A percentile compares a stretch with the other conserved stretches of the same genome.
These are phyloP conservation scores for Penicillium sp. DNA, from an alignment of 2,329 filamentous ascomycete species.

Conservation along the genomic window DNA sequence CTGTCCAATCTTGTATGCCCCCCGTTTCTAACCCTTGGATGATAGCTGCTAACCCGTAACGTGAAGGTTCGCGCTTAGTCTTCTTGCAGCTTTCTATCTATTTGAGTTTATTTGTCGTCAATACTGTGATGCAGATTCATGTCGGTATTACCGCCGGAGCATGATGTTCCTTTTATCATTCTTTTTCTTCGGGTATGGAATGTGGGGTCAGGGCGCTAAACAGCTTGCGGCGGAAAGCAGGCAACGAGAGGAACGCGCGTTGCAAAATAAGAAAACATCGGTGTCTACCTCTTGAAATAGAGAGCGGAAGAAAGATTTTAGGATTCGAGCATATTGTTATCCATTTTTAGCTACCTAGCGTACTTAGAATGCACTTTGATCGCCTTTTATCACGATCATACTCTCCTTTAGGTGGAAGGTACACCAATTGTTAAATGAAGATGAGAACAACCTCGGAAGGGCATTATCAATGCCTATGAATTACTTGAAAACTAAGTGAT, in stretches of 20 bases:
- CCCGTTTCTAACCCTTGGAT: not conserved
- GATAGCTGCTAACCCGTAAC: not conserved
- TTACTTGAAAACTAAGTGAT: no score
- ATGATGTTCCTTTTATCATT: not conserved
- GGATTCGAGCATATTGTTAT: no score
- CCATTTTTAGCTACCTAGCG: no score
- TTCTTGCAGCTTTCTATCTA: not conserved
- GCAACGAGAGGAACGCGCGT: not conserved
- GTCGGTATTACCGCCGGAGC: not conserved
- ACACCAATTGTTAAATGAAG: no score
- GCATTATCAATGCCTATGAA: no score
- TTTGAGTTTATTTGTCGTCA: not conserved
- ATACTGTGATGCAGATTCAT: not conserved
- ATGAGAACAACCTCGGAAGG: no score
- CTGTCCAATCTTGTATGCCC: no score
- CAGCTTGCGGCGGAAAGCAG: not conserved
- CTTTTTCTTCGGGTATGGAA: not conserved
- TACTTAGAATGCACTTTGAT: no score
- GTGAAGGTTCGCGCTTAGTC: not conserved
- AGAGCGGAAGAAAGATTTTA: no score
- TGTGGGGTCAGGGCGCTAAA: not conserved
- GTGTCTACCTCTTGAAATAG: not conserved
- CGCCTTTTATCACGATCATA: no score
- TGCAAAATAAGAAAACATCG: not conserved
- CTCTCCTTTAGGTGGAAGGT: no score